A percentile compares a stretch with the other conserved stretches of the same genome.
These are phyloP conservation scores for Calendula officinalis DNA, from an alignment of 129 eudicot species.

Conservation along the genomic window DNA sequence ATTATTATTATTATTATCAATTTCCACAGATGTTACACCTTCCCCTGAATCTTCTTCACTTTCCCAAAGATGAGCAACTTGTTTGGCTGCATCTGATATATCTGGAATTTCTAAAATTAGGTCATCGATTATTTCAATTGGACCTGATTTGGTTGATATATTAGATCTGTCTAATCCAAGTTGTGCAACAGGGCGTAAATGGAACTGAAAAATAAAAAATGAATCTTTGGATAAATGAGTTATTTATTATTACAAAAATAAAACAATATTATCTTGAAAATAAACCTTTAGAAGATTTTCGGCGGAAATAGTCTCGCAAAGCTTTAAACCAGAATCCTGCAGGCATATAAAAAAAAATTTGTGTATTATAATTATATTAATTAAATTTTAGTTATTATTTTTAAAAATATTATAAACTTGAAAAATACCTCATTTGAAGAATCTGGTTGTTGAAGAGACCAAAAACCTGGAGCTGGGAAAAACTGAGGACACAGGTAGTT, in stretches of 20 bases:
- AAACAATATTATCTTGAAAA: neutral
- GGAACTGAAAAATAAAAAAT: constrained; percentile 31
- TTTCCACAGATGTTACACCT: neutral
- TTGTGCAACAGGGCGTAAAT: constrained; percentile 70
- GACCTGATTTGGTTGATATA: constrained; percentile 39
- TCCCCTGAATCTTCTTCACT: constrained; percentile 26
- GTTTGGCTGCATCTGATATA: constrained; percentile 62
- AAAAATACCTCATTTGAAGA: constrained; percentile 44
- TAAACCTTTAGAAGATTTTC: constrained; percentile 93
- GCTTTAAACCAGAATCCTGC: constrained; percentile 50
- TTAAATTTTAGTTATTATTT: neutral
- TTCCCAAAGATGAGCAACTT: constrained; percentile 54
- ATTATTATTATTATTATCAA: constrained; percentile 6
- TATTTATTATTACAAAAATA: too few species aligned
- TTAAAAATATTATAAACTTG: neutral
- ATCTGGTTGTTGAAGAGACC: constrained; percentile 50
- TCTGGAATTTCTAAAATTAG: constrained; percentile 74
- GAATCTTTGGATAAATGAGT: too few species aligned
- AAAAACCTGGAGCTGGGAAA: constrained; percentile 95
- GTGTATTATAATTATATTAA: neutral
- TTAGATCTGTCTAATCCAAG: constrained; percentile 79
- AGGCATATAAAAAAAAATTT: neutral
- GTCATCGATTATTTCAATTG: constrained; percentile 43
- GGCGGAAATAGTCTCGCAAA: constrained; percentile 44
- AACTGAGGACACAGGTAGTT: constrained; percentile 88